Evolutionary conservation across 208 protist species (phyloP), one percentile per base, ranked within the genome.

Genomic region (Trypanosoma melophagium): DNA sequence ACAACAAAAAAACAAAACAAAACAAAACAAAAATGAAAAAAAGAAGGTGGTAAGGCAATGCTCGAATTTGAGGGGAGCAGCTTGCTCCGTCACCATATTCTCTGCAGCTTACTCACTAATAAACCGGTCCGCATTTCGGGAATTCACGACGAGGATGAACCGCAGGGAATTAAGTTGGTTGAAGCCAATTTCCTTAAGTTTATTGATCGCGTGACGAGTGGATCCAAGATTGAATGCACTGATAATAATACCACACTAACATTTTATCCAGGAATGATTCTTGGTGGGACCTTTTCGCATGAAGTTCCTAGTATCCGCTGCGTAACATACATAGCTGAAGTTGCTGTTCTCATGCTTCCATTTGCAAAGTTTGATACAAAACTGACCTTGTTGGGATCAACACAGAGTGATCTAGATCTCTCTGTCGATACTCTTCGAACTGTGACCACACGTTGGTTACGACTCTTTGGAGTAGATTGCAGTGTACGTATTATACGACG

Each of bases 141-240:
- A 56, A 83, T 95, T 54, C 85, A 93, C 66, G 68, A 71, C 13
- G 82, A 88, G 24, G 83, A 84, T 28, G 87, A 92, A 25, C 86
- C 87, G 1, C 74, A 81, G 58, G 92, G 92, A 58, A 81, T 97
- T 60, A 76, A 90, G 66, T 35, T 70, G 2, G 76, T 77, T 52
- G 91, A 97, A 71, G 90, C 84, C 13, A 97, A 96, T 73, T 97
- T 97, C 56, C 76, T 97, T 38, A 94, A 95, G 76, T 96, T 97
- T 54, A 84, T 97, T 45, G 91, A 94, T 62, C 86, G 89, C 55
- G 71, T 97, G 57, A 96, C 94, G 16, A 94, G 86, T 57, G 94
- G 94, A 1, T 93, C 90, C 2, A 70, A 63, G 7, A 81, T 97
- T 42, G 78, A 94, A 68, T 83, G 82, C 54, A 79, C 69, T 3